These are phyloP conservation scores for Petunia hybrid DNA, from an alignment of 305 asterid genomes.

Conservation along the genomic window DNA sequence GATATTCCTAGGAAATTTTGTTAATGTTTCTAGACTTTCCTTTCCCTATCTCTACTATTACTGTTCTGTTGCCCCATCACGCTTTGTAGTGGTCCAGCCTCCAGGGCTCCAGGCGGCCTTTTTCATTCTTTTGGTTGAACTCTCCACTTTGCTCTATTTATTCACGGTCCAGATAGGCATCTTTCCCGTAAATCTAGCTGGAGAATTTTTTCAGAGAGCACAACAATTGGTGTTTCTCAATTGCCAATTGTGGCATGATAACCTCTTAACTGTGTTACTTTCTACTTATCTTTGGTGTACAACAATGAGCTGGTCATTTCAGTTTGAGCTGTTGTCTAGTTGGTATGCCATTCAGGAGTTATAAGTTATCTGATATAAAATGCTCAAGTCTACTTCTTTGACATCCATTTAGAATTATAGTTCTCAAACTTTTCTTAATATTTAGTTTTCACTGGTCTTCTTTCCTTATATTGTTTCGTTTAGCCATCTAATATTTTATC, in stretches of 20 bases:
- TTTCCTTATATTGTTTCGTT: slow-evolving; percentile 21
- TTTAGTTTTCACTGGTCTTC: background rate
- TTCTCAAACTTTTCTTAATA: slow-evolving; percentile 10
- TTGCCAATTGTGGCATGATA: background rate
- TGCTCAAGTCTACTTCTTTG: background rate
- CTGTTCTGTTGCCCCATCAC: slow-evolving; percentile 8
- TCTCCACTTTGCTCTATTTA: background rate
- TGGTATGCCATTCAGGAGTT: slow-evolving; percentile 25
- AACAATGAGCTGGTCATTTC: background rate
- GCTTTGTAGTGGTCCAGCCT: background rate
- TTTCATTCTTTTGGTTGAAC: slow-evolving; percentile 22
- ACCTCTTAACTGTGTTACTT: background rate
- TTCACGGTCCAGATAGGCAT: slow-evolving; percentile 5
- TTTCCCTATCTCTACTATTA: slow-evolving; percentile 19
- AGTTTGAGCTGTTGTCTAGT: slow-evolving; percentile 13
- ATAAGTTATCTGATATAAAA: slow-evolving; percentile 20
- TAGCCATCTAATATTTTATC: slow-evolving; percentile 27
- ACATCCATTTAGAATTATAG: background rate
- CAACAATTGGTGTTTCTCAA: background rate
- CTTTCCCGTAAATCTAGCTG: background rate
- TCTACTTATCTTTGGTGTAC: slow-evolving; percentile 18
- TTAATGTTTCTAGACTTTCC: slow-evolving; percentile 23
- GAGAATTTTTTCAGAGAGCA: background rate
- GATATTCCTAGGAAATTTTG: background rate
- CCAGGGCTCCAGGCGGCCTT: background rate